Conservation (phyloP, 768 basidiomycete genomes). For the Tulasnella sp. region DNA sequence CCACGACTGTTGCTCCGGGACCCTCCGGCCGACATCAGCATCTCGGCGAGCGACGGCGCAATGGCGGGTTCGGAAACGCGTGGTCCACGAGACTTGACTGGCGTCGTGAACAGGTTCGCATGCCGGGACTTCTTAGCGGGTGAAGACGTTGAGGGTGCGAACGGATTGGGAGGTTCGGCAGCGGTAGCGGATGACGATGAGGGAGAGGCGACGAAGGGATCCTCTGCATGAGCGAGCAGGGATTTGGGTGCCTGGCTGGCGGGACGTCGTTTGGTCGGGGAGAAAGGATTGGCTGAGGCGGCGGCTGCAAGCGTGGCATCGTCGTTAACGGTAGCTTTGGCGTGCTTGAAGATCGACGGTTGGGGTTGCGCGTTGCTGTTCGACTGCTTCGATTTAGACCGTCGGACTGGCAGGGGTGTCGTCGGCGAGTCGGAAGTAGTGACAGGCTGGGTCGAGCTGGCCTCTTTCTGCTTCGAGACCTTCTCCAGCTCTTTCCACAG, state of each 20-base stretch:
- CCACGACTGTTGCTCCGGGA: not conserved
- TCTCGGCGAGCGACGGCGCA: not conserved
- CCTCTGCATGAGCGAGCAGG: not conserved
- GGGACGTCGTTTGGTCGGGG: constrained; percentile 17
- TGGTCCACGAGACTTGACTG: not conserved
- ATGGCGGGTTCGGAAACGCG: not conserved
- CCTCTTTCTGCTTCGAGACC: constrained; percentile 22
- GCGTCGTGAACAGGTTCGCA: constrained; percentile 8
- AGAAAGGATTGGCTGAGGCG: constrained; percentile 32
- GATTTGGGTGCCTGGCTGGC: not conserved
- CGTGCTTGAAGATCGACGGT: constrained; percentile 10
- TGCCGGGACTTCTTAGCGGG: not conserved
- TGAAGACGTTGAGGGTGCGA: constrained; percentile 19
- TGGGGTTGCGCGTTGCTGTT: not conserved
- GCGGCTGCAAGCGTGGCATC: not conserved
- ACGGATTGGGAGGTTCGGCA: constrained; percentile 26
- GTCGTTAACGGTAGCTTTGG: not conserved
- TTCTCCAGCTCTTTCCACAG: constrained; percentile 33
- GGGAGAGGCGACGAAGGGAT: constrained; percentile 13
- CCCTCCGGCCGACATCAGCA: not conserved
- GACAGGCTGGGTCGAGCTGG: not conserved
- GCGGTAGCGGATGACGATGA: constrained; percentile 10
- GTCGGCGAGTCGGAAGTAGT: not conserved
- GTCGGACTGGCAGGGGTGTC: not conserved
- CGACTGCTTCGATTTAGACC: not conserved